phyloP scores from a whole-genome alignment of 1,284 basidiomycete species.

The Leccinum olivaceoglutinosum region DNA sequence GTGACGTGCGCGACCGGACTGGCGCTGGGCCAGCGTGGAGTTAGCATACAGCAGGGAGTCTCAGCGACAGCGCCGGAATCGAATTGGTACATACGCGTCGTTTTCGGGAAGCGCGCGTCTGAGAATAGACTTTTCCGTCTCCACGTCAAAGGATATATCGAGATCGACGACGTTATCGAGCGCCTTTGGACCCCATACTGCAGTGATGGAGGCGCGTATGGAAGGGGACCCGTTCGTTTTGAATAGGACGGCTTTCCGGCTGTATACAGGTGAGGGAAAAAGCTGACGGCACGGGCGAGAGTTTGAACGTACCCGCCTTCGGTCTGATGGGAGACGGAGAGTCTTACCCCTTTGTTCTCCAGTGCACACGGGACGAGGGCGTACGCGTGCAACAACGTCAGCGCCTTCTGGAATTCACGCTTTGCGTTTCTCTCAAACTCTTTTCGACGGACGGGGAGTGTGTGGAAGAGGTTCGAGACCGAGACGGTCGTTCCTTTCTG shows the following conservation, averaged over 20 bases:
- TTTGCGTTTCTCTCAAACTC: constrained; percentile 89
- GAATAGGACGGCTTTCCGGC: constrained; percentile 70
- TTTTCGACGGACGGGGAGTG: constrained; percentile 87
- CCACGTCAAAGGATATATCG: constrained; percentile 65
- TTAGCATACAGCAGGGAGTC: not conserved
- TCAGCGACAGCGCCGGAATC: not conserved
- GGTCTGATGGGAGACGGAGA: constrained; percentile 72
- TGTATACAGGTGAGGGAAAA: constrained; percentile 27
- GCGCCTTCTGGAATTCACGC: constrained; percentile 85
- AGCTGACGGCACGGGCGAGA: constrained; percentile 2
- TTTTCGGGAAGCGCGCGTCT: constrained; percentile 17
- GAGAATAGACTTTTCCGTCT: constrained; percentile 49
- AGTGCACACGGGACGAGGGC: constrained; percentile 76
- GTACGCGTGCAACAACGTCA: constrained; percentile 83
- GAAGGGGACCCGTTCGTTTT: constrained; percentile 66
- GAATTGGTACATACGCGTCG: constrained; percentile 14
- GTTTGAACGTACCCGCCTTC: constrained; percentile 60
- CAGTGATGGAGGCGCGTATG: constrained; percentile 61
- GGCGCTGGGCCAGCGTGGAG: not conserved
- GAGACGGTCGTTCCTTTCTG: constrained; percentile 87
- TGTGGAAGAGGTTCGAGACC: constrained; percentile 71
- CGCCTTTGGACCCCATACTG: constrained; percentile 84
- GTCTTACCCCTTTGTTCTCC: constrained; percentile 57
- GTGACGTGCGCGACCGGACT: constrained; percentile 28
- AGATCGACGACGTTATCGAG: constrained; percentile 75